phyloP scores from a whole-genome alignment of 192 early-diverging fungal genomes.

The Entomortierella beljakovae region DNA sequence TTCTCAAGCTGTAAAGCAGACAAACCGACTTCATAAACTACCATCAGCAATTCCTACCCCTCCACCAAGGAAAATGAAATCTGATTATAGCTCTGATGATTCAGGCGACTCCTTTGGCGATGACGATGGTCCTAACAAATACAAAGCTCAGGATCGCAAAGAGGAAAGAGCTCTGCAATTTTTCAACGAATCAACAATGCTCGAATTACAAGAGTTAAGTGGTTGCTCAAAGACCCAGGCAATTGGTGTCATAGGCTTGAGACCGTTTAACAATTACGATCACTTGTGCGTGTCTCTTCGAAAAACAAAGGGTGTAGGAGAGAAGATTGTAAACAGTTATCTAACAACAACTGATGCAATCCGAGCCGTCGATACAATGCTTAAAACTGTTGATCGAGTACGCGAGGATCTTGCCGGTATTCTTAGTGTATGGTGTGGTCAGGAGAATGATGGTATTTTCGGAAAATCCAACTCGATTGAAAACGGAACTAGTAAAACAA shows the following conservation, averaged over 20 bases:
- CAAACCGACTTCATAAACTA: slow-evolving; percentile 6
- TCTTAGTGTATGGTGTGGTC: slow-evolving; percentile 62
- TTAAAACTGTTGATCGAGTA: slow-evolving; percentile 67
- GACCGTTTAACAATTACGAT: slow-evolving; percentile 69
- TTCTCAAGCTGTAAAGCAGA: not conserved
- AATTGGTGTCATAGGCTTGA: slow-evolving; percentile 60
- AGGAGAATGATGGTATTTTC: slow-evolving; percentile 32
- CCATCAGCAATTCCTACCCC: not conserved
- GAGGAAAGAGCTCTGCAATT: slow-evolving; percentile 39
- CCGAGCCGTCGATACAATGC: slow-evolving; percentile 69
- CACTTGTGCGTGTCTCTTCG: slow-evolving; percentile 64
- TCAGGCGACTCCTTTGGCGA: slow-evolving; percentile 20
- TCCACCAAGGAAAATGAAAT: not conserved
- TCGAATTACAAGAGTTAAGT: slow-evolving; percentile 29
- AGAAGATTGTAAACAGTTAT: slow-evolving; percentile 64
- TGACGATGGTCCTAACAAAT: slow-evolving; percentile 10
- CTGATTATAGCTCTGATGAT: slow-evolving; percentile 11
- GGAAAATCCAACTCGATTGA: slow-evolving; percentile 26
- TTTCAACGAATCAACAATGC: slow-evolving; percentile 33
- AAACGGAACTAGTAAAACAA: not conserved
- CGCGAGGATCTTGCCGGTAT: slow-evolving; percentile 62
- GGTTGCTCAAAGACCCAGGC: slow-evolving; percentile 59
- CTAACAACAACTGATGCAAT: slow-evolving; percentile 70
- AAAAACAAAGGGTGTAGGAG: slow-evolving; percentile 62
- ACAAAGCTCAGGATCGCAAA: slow-evolving; percentile 18